phyloP scores from a whole-genome alignment of 2,329 filamentous ascomycete species.

The Domatiomyces catenatus region DNA sequence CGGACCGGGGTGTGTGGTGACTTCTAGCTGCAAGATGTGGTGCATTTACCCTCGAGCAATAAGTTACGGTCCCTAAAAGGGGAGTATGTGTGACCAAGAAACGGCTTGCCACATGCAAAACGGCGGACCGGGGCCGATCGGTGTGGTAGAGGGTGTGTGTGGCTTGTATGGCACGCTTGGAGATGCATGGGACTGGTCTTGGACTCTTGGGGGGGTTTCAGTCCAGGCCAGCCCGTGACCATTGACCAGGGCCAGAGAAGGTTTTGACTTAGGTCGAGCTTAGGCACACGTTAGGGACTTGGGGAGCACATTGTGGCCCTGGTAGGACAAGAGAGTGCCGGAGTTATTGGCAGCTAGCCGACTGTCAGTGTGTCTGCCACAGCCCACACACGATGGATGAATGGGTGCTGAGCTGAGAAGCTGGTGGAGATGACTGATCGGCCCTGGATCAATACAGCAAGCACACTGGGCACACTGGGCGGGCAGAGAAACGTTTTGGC shows the following conservation, averaged over 20 bases:
- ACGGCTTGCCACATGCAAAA: not conserved
- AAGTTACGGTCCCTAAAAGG: not conserved
- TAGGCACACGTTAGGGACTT: no score
- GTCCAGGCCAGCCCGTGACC: not conserved
- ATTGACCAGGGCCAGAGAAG: not conserved
- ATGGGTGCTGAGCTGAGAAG: not conserved
- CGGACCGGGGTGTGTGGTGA: not conserved
- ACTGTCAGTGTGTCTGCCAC: not conserved
- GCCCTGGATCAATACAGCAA: not conserved
- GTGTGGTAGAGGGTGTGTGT: not conserved
- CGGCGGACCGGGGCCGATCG: not conserved
- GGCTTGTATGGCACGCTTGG: not conserved
- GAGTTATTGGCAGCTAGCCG: not conserved
- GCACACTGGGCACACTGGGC: not conserved
- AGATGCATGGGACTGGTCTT: not conserved
- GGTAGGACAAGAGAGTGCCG: not conserved
- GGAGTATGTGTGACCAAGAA: not conserved
- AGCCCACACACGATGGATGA: no score
- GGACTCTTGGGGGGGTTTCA: no score
- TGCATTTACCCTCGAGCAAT: not conserved
- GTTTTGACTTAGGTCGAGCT: not conserved
- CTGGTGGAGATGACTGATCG: not conserved
- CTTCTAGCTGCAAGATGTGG: not conserved
- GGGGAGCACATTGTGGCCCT: not conserved
- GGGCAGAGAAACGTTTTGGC: not conserved